Conservation (phyloP, 306 rosid genomes). For the Glycine tomentella region DNA sequence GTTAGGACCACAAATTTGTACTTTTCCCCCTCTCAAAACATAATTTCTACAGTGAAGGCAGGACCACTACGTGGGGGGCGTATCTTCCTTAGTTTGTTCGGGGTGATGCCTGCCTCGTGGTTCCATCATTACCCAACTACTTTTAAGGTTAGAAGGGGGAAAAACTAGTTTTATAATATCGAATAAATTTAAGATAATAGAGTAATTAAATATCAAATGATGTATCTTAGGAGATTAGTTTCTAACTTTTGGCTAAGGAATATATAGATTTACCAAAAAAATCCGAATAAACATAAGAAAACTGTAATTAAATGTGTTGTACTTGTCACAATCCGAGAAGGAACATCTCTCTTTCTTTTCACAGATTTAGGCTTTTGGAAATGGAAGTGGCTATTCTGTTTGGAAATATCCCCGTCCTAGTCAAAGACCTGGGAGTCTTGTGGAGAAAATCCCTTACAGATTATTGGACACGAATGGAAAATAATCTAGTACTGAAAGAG, state of each 20-base stretch:
- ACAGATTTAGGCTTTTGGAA: not conserved
- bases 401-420: not conserved
- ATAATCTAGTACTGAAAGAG: constrained; percentile 21
- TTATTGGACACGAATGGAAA: constrained; percentile 12
- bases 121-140: constrained; percentile 48
- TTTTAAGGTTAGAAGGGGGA: constrained; percentile 23
- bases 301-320: too few species aligned
- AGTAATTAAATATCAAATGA: not conserved
- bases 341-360: not conserved
- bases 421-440: constrained; percentile 30
- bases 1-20: constrained; percentile 58
- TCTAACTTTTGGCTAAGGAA: too few species aligned
- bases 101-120: constrained; percentile 39
- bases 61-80: constrained; percentile 46
- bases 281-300: too few species aligned
- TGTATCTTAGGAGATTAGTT: too few species aligned
- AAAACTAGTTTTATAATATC: not conserved
- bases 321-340: constrained; percentile 3
- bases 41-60: constrained; percentile 33
- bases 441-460: constrained; percentile 2
- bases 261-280: too few species aligned
- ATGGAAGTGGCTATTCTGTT: not conserved
- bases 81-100: constrained; percentile 4
- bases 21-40: constrained; percentile 26
- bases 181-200: not conserved